These are phyloP conservation scores for Phoma sp. DNA, from an alignment of 2,329 filamentous ascomycete species.

Conservation along the genomic window DNA sequence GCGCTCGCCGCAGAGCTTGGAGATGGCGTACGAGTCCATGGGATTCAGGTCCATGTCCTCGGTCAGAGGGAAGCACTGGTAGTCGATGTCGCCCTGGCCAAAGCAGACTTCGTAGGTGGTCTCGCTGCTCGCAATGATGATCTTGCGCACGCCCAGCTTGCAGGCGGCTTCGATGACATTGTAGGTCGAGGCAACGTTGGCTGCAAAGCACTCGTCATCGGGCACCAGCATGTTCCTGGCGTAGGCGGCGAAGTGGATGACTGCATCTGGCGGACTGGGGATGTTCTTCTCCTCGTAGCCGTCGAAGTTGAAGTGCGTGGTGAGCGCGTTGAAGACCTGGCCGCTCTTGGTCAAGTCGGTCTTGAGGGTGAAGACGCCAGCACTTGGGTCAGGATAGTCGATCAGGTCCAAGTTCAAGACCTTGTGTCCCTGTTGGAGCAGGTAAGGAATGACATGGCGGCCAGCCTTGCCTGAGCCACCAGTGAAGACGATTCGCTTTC, in stretches of 20 bases:
- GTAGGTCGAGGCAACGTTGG: slow-evolving; percentile 63
- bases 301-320: slow-evolving; percentile 62
- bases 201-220: slow-evolving; percentile 65
- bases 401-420: slow-evolving; percentile 64
- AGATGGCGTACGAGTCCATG: slow-evolving; percentile 67
- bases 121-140: slow-evolving; percentile 66
- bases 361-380: slow-evolving; percentile 60
- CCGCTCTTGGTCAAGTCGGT: slow-evolving; percentile 62
- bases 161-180: slow-evolving; percentile 69
- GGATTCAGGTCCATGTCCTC: slow-evolving; percentile 66
- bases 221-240: slow-evolving; percentile 67
- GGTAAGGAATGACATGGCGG: slow-evolving; percentile 60
- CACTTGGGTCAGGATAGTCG: slow-evolving; percentile 52
- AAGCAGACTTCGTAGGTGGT: slow-evolving; percentile 69
- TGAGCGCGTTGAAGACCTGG: slow-evolving; percentile 62
- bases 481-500: slow-evolving; percentile 51
- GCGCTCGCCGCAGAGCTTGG: slow-evolving; percentile 65
- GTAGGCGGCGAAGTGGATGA: slow-evolving; percentile 67
- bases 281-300: slow-evolving; percentile 55
- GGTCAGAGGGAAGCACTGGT: slow-evolving; percentile 63
- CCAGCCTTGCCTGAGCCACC: slow-evolving; percentile 62
- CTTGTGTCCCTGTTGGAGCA: slow-evolving; percentile 58
- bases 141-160: slow-evolving; percentile 67
- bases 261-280: slow-evolving; percentile 61
- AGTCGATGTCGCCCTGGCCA: slow-evolving; percentile 64